These are phyloP conservation scores for Inga laurina DNA, from an alignment of 306 rosid genomes.

Conservation along the genomic window DNA sequence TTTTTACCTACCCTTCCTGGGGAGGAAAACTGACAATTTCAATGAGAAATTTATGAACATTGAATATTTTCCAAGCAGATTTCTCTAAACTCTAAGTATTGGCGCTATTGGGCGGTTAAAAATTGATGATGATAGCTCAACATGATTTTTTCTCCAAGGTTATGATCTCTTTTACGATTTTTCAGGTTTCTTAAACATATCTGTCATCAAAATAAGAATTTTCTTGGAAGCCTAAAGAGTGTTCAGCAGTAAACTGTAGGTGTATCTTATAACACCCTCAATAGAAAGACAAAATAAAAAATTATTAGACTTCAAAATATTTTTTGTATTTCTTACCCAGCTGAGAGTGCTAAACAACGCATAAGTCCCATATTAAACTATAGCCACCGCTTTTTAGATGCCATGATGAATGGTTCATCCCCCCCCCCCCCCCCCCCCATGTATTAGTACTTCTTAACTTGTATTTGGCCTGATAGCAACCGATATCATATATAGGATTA, in stretches of 20 bases:
- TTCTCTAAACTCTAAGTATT: not conserved
- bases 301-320: not conserved
- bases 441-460: not conserved
- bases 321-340: not conserved
- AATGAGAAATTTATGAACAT: not conserved
- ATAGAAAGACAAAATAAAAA: not conserved
- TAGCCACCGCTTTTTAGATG: too few species aligned
- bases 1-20: not conserved
- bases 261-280: not conserved
- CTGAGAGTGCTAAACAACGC: too few species aligned
- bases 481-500: not conserved
- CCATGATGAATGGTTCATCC: not conserved
- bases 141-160: not conserved
- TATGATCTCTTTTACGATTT: not conserved
- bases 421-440: too few species aligned
- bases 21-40: not conserved
- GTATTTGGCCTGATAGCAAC: not conserved
- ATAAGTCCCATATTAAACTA: too few species aligned
- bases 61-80: not conserved
- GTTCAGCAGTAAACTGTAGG: not conserved
- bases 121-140: too few species aligned
- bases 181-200: not conserved
- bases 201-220: not conserved
- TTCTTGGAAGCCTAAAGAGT: not conserved
- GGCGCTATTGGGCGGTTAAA: too few species aligned